Evolutionary conservation across 257 asterid genomes (phyloP), one percentile per base, ranked within the genome.

Genomic region (Gentiana straminea): DNA sequence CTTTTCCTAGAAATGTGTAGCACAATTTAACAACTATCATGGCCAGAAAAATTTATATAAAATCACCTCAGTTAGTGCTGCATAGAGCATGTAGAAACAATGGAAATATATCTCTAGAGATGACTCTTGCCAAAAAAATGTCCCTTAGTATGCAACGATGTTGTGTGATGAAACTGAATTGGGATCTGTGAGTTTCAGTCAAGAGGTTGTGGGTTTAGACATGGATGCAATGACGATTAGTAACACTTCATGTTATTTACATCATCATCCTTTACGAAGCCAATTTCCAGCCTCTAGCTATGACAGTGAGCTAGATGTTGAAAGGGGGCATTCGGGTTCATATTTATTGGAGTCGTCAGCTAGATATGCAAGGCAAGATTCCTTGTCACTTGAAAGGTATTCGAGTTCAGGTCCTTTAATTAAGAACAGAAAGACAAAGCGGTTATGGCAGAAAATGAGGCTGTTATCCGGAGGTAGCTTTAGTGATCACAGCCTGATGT

Each of bases 391-490:
- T 8, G 69, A 83, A 83, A 79, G 89, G 75, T 66, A 83, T 57
- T 81, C 94, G 5, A 82, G 84, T 68, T 88, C 98, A 13, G 97
- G 97, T 2, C 86, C 86, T 10, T 43, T 81, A 54, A n/a, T n/a
- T n/a, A 72, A 83, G 35, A 67, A 70, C 2, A 80, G 83, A 54
- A 78, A 61, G 61, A 52, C 68, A 10, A 75, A 64, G 73, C 73
- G 74, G 10, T 44, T 81, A 3, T 87, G 98, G 98, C 77, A 68
- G 68, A 77, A 61, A 49, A 75, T 83, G 83, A 81, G 82, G 77
- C 70, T 68, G 43, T 59, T 79, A 36, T 70, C 84, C 0, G 77
- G 82, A 35, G 94, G 93, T 4, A 82, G 84, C 55, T 71, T 83
- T 71, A 91, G 97, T 24, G 95, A 91, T 69, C 90, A 77, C 64